Evolutionary conservation across 2,329 filamentous ascomycete genomes (phyloP).

Genomic region (Colletotrichum spaethianum): DNA sequence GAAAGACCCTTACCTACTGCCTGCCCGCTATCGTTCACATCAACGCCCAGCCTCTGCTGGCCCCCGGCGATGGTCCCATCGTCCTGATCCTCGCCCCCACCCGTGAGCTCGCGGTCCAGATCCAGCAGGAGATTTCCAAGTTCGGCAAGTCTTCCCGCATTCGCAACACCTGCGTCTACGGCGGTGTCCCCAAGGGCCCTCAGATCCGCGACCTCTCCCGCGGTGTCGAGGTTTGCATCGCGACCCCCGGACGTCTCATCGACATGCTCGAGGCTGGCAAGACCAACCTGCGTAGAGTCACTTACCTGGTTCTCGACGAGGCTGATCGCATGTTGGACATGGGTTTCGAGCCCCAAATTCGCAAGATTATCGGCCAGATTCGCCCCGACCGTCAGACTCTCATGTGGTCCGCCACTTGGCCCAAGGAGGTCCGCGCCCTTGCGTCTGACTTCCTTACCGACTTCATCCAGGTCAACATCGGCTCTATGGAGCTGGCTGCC

Average conservation of each 20-base stretch:
- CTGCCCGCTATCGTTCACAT: slow-evolving; percentile 99
- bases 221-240: slow-evolving; percentile 98
- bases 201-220: slow-evolving; percentile 96
- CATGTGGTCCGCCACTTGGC: slow-evolving; percentile 99
- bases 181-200: slow-evolving; percentile 97
- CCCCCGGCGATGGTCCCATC: slow-evolving; percentile 95
- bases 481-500: slow-evolving; percentile 94
- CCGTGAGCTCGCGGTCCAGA: slow-evolving; percentile 97
- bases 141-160: slow-evolving; percentile 98
- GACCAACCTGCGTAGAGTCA: slow-evolving; percentile 97
- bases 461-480: slow-evolving; percentile 99
- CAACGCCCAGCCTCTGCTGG: slow-evolving; percentile 96
- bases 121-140: slow-evolving; percentile 98
- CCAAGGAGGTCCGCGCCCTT: slow-evolving; percentile 95
- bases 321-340: slow-evolving; percentile 99
- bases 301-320: slow-evolving; percentile 98
- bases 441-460: slow-evolving; percentile 92
- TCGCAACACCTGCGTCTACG: slow-evolving; percentile 98
- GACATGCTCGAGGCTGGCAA: slow-evolving; percentile 98
- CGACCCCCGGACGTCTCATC: slow-evolving; percentile 96
- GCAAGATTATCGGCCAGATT: slow-evolving; percentile 98
- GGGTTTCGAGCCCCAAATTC: slow-evolving; percentile 99
- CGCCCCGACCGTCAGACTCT: slow-evolving; percentile 98
- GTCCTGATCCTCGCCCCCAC: slow-evolving; percentile 96
- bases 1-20: slow-evolving; percentile 99